A percentile compares a stretch with the other conserved stretches of the same genome.
phyloP scores from a whole-genome alignment of 2,329 filamentous ascomycete species.

The Alternaria incomplexa region DNA sequence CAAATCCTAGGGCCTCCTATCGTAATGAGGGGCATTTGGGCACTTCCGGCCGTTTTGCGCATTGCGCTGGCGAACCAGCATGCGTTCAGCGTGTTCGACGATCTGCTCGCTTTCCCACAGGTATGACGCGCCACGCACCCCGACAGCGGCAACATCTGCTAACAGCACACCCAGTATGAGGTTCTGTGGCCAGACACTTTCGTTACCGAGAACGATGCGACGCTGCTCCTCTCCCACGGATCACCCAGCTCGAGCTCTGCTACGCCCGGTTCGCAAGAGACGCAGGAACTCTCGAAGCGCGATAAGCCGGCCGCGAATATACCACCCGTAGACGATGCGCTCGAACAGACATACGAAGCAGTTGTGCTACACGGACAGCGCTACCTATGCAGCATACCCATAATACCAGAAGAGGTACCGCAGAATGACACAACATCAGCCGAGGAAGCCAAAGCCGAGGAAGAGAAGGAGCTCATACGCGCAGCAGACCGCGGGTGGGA shows the following conservation, averaged over 20 bases:
- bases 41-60: constrained; percentile 55
- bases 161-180: constrained; percentile 67
- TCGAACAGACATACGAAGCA: constrained; percentile 67
- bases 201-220: constrained; percentile 73
- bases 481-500: constrained; percentile 82
- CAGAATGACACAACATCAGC: constrained; percentile 70
- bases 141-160: constrained; percentile 7
- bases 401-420: constrained; percentile 62
- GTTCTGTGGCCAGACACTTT: constrained; percentile 76
- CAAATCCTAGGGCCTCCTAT: not conserved
- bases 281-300: constrained; percentile 45
- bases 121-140: constrained; percentile 54
- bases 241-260: constrained; percentile 35
- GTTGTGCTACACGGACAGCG: constrained; percentile 72
- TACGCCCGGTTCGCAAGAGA: constrained; percentile 41
- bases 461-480: constrained; percentile 78
- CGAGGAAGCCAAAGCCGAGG: constrained; percentile 72
- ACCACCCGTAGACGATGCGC: constrained; percentile 23
- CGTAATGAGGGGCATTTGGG: constrained; percentile 55
- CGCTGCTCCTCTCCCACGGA: constrained; percentile 59
- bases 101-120: constrained; percentile 85
- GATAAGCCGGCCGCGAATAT: constrained; percentile 22
- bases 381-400: constrained; percentile 85
- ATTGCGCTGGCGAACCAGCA: constrained; percentile 61
- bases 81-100: constrained; percentile 85